Base-by-base conservation (phyloP, 495 filamentous ascomycete species). In the Trichoderma reesei region DNA sequence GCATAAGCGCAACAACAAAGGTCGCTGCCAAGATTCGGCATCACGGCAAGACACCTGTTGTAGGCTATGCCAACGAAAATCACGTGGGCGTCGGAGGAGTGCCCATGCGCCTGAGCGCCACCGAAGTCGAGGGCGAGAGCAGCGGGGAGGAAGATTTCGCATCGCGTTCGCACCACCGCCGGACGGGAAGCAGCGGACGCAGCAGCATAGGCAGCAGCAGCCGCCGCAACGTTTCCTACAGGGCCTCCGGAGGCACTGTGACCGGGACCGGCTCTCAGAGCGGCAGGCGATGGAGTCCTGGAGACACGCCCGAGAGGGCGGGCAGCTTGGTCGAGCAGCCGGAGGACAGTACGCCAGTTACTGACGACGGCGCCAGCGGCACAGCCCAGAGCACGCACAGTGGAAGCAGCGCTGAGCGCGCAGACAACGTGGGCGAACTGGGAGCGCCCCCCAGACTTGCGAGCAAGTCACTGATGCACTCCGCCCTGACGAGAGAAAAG, bases 31-130 rank as follows among this genome's bases (percentile, higher is more conserved):
- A 95, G 80, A 91, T 91, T 64, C 78, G 90, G 61, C 90, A 96
- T 69, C 87, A 90, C 72, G 86, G 88, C 38, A 83, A 85, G 64
- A 86, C 88, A 31, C 87, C 86, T 39, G 81, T 86, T 1, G 80
- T 86, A 13, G 85, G 88, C 16, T 93, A 91, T 73, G 85, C 83
- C 9, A 78, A 75, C n/a, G 86, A 81, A 18, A 91, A 90, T 64
- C 81, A 91, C 63, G 85, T 89, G 37, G 84, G 83, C 13, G 80
- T 83, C 0, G 90, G 86, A 16, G 89, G 86, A 36, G 91, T 98
- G 41, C 95, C 95, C 1, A 85, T 96, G 66, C 86, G 94, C 54
- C 78, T 99, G 64, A 96, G 90, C 75, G 95, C 95, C 6, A 96
- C 88, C 68, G 94, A 99, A 72, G 88, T 98, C 5, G 92, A 92